Base-by-base conservation (phyloP, 139 green algal species). In the Picocystis salinarum region DNA sequence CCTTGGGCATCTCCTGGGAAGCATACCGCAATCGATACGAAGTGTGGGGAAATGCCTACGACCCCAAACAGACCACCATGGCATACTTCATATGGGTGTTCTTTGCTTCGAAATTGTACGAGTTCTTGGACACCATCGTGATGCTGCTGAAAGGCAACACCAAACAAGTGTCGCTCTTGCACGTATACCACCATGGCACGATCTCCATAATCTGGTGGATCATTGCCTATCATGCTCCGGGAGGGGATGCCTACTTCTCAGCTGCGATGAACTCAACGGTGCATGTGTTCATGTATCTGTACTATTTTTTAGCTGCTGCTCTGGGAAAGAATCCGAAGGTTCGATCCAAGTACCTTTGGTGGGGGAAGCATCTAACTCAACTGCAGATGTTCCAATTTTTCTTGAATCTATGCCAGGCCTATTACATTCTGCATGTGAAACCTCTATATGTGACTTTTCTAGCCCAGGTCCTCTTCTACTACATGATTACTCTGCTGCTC, bases 161-260 rank as follows among this genome's bases (percentile, higher is more conserved):
- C 25, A 51, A 63, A 13, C 73, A 82, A 51, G 48, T 72, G 4
- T 66, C 53, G 24, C 61, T 79, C 41, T 64, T 82, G 30, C 73
- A 82, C 45, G 70, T 82, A 11, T 82, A 82, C 52, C 73, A 82
- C 51, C 73, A 82, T 48, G 53, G 39, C 0, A 67, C 64, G 18
- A 79, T 82, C 41, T 74, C 73, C 3, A 39, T 71, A 19, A 69
- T 79, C n/a, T 82, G 73, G 73, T 82, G 58, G 23, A 51, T 55
- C 2, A 71, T 80, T 34, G 42, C 55, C 6, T 72, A 68, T 39
- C 37, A 39, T 5, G 68, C 62, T 9, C 70, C 70, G 17, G 67
- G 67, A 15, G 70, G 70, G 22, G 70, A 80, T 28, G 52, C 66
- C 12, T 81, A 69, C 37, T 81, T 74, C 42, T 71, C 57, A 15